Evolutionary conservation across 305 asterid genomes (phyloP), one percentile per base, ranked within the genome.

Genomic region (Petunia hybrid): DNA sequence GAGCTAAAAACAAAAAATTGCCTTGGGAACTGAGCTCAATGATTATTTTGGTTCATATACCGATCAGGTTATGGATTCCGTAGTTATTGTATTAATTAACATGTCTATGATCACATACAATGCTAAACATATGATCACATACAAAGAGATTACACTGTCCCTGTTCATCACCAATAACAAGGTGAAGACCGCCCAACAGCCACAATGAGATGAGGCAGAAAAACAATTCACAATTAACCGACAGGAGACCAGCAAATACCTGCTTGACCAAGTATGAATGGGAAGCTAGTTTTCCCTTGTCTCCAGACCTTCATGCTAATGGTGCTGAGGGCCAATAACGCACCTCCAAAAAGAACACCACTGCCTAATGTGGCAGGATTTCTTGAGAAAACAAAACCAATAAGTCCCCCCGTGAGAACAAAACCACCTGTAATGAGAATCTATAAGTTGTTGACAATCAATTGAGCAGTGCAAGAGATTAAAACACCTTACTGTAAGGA

Each of bases 231-330:
- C 16, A 31, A 53, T 1, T 57, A 41, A 63, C 80, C 42, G 13
- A 60, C 75, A 69, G 60, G 59, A 59, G 63, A 82, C 5, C 48
- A 78, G 76, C 1, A 68, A 48, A 83, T 80, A 92, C 98, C 97
- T 88, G 97, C 95, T 94, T 94, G 98, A 64, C 97, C 97, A 76
- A 92, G 81, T 83, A 92, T 94, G 83, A 87, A 94, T 4, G 97
- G 98, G 51, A 91, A 85, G 91, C 97, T 90, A 75, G 97, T 92
- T 83, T 94, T 90, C 84, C 98, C 98, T 87, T 86, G 90, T 77
- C 88, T 87, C 98, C 97, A 94, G 56, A 92, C 92, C 91, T 91
- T 92, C 85, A 94, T 81, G 89, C 98, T 92, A 68, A 86, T 64
- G 80, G 86, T 85, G 89, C 98, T 92, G 66, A 94, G 95, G 76